Conservation (phyloP, 164 flowering plant species). For the Piper longum region DNA sequence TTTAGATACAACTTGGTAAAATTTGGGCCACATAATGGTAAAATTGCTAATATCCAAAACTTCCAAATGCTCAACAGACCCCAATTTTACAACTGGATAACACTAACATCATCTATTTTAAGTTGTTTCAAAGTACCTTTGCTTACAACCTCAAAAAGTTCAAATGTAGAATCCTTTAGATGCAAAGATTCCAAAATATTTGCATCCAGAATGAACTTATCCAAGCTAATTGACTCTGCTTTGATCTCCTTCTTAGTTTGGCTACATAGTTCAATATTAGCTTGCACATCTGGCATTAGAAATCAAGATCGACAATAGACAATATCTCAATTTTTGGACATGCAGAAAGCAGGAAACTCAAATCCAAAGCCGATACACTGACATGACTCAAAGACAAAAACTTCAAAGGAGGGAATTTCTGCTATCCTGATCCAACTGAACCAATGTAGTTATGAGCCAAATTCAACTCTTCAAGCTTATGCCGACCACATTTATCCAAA, state of each 20-base stretch:
- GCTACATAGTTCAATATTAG: constrained; percentile 58
- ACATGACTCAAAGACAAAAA: constrained; percentile 57
- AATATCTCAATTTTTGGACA: constrained; percentile 65
- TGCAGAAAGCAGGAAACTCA: constrained; percentile 61
- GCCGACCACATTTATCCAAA: constrained; percentile 74
- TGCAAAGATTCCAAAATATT: constrained; percentile 60
- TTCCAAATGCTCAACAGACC: constrained; percentile 65
- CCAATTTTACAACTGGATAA: constrained; percentile 69
- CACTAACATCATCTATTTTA: constrained; percentile 79
- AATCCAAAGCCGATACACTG: constrained; percentile 73
- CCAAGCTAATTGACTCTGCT: constrained; percentile 67
- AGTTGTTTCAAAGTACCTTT: constrained; percentile 55
- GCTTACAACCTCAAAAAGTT: constrained; percentile 61
- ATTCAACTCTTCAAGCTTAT: constrained; percentile 50
- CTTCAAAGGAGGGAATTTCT: constrained; percentile 59
- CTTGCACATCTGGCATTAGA: constrained; percentile 74
- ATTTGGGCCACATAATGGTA: constrained; percentile 72
- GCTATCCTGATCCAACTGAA: constrained; percentile 81
- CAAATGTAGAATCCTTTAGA: constrained; percentile 69
- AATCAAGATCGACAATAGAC: constrained; percentile 56
- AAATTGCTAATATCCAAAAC: constrained; percentile 76
- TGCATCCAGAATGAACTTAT: constrained; percentile 76
- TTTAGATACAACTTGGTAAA: constrained; percentile 66
- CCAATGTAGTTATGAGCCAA: constrained; percentile 62
- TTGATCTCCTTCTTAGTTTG: constrained; percentile 47